phyloP scores from a whole-genome alignment of 257 asterid species.

The Echites panduratus region DNA sequence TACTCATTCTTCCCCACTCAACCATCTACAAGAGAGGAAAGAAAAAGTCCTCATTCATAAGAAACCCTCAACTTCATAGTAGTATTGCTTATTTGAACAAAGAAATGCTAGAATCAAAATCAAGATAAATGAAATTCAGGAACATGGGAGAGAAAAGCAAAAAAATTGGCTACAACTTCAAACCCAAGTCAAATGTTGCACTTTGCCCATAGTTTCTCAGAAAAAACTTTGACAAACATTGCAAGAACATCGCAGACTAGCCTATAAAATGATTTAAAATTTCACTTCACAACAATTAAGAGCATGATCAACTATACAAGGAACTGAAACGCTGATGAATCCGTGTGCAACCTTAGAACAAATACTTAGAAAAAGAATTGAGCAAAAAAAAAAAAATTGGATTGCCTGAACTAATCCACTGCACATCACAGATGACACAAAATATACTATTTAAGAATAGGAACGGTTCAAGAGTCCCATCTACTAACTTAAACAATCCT shows the following conservation, averaged over 20 bases:
- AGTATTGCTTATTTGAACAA: not conserved
- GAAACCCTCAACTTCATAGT: not conserved
- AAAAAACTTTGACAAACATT: no score
- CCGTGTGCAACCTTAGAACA: not conserved
- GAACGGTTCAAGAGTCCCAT: not conserved
- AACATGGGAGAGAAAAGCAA: not conserved
- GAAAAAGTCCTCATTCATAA: not conserved
- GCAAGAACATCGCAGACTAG: no score
- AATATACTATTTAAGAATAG: not conserved
- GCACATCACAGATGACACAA: not conserved
- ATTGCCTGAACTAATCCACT: not conserved
- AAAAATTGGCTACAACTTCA: not conserved
- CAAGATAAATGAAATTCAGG: not conserved
- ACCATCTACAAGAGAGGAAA: constrained; percentile 27
- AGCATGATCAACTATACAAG: not conserved
- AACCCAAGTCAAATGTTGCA: not conserved
- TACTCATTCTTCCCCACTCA: constrained; percentile 46
- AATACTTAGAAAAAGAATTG: not conserved
- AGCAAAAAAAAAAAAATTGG: no score
- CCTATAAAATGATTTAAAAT: not conserved
- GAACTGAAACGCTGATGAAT: no score
- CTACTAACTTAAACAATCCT: not conserved
- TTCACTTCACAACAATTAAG: not conserved
- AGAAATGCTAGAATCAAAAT: not conserved
- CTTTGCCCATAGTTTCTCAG: no score